Evolutionary conservation across 2,329 filamentous ascomycete genomes (phyloP), one percentile per base, ranked within the genome.

Genomic region (Ophiosphaerella korrae): DNA sequence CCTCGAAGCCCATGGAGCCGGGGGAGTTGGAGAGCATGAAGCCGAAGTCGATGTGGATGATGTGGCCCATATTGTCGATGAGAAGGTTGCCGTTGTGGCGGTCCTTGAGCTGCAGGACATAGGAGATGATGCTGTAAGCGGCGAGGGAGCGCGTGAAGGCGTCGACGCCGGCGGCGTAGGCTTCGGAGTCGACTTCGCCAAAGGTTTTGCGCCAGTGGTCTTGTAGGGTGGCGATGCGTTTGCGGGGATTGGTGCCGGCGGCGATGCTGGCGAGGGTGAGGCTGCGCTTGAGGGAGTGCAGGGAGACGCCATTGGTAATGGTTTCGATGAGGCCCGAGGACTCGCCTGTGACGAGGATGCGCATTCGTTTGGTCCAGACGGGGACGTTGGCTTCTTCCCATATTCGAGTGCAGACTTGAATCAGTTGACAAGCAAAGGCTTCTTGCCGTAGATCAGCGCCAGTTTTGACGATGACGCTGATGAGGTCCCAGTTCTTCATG

Each of bases 11-110:
- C 68, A 94, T 89, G 7, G 86, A 88, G 0, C 90, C 90, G 0
- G 90, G 90, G 1, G 89, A 92, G 72, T 94, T 94, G 40, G 88
- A 92, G 31, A 94, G 79, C 88, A 94, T 93, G 71, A 94, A 94
- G 48, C 90, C 90, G 72, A 94, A 94, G 73, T 94, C 90, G 54
- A 94, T 94, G 69, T 94, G 90, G 53, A 94, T 86, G 49, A 93
- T 92, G 68, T 94, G 90, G 8, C 90, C 90, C 71, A 90, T 87
- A 64, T 89, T 91, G 72, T 93, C 90, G 64, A 94, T 88, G 52
- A 94, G 81, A 12, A 94, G 88, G 66, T 94, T 94, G 47, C 90
- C 90, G 68, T 94, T 94, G 71, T 94, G 90, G 11, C 90, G 82
- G 67, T 94, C 90, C 71, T 94, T 94, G 52, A 94, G 83, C 73